Evolutionary conservation across 2,329 filamentous ascomycete species (phyloP).

Genomic region (Aspergillus caelatus): DNA sequence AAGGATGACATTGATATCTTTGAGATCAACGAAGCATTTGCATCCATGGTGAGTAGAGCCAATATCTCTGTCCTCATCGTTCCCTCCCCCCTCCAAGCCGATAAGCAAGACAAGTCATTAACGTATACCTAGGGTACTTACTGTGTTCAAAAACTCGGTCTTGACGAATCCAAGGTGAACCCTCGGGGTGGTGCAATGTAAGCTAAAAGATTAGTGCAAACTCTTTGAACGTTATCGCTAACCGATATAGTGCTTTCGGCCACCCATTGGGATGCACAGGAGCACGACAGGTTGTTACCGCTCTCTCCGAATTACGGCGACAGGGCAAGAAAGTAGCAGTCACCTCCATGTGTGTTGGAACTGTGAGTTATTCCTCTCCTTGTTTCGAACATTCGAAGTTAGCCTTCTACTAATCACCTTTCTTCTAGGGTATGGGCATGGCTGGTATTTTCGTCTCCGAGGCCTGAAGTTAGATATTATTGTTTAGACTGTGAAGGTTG

Average conservation of each 20-base stretch:
- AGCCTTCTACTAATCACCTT: background rate
- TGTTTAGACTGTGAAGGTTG: background rate
- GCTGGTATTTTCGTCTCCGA: slow-evolving; percentile 91
- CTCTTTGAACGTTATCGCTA: slow-evolving; percentile 7
- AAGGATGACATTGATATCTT: slow-evolving; percentile 45
- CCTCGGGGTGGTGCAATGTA: slow-evolving; percentile 87
- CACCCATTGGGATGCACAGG: slow-evolving; percentile 91
- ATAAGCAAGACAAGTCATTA: background rate
- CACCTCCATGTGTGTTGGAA: slow-evolving; percentile 93
- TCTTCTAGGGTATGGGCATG: slow-evolving; percentile 67
- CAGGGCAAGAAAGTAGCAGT: slow-evolving; percentile 79
- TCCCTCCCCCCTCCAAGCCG: background rate
- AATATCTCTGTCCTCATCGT: background rate
- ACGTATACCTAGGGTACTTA: slow-evolving; percentile 71
- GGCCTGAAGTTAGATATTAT: slow-evolving; percentile 49
- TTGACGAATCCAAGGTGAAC: slow-evolving; percentile 84
- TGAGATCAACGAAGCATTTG: slow-evolving; percentile 83
- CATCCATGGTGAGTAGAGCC: slow-evolving; percentile 53
- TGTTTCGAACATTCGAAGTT: background rate
- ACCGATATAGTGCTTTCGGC: slow-evolving; percentile 68
- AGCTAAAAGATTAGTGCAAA: slow-evolving; percentile 14
- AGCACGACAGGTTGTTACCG: slow-evolving; percentile 83
- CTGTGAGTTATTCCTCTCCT: slow-evolving; percentile 54
- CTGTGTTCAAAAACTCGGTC: slow-evolving; percentile 80
- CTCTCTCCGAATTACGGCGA: slow-evolving; percentile 82